These are phyloP conservation scores for Jaenimonas drosophilae DNA, from an alignment of 208 protist species.

Conservation along the genomic window DNA sequence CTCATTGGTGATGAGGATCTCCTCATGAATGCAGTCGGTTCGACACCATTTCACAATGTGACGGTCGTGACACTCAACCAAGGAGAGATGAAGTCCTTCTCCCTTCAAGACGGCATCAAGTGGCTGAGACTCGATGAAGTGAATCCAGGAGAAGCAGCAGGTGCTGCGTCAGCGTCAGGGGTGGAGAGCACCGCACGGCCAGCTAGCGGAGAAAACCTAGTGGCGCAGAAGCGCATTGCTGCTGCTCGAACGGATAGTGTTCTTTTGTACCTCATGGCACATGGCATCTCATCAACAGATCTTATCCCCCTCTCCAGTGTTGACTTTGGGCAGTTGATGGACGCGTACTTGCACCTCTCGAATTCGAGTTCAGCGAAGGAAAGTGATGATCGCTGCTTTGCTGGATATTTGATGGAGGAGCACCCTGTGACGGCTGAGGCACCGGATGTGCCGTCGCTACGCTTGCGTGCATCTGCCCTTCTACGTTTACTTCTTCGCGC, in stretches of 20 bases:
- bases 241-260: slow-evolving; percentile 52
- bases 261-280: slow-evolving; percentile 43
- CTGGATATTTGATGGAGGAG: slow-evolving; percentile 20
- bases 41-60: slow-evolving; percentile 60
- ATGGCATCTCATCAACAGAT: slow-evolving; percentile 36
- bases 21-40: slow-evolving; percentile 38
- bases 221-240: slow-evolving; percentile 19
- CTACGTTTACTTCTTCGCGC: slow-evolving; percentile 31
- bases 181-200: background rate
- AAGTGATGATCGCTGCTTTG: background rate
- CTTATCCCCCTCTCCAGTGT: slow-evolving; percentile 21
- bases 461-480: slow-evolving; percentile 20
- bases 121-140: slow-evolving; percentile 58
- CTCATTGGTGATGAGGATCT: slow-evolving; percentile 52
- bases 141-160: slow-evolving; percentile 10
- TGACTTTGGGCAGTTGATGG: slow-evolving; percentile 44
- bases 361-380: slow-evolving; percentile 1
- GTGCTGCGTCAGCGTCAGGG: background rate
- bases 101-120: slow-evolving; percentile 39
- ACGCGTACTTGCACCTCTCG: slow-evolving; percentile 25
- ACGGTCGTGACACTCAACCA: slow-evolving; percentile 43
- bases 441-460: slow-evolving; percentile 10
- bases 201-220: background rate
- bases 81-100: slow-evolving; percentile 50
- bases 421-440: slow-evolving; percentile 8